Conservation (phyloP, 176 grass and related monocot genomes). For the Coix lacrymajobi region DNA sequence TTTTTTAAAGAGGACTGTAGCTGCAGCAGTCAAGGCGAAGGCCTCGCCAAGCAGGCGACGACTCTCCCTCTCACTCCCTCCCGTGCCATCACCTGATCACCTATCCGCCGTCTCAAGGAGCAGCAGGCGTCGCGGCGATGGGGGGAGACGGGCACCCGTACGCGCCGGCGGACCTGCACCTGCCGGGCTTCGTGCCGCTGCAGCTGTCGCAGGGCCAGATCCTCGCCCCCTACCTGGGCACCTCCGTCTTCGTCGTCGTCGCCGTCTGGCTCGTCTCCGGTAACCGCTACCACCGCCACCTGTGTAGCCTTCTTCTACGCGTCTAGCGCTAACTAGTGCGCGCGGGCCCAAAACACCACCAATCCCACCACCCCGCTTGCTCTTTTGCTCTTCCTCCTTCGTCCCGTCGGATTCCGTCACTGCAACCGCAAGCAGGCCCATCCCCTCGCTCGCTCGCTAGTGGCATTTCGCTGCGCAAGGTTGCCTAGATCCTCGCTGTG, state of each 20-base stretch:
- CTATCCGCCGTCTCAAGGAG: background rate
- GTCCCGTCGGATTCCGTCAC: background rate
- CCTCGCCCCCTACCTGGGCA: constrained; percentile 40
- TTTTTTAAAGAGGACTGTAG: no score
- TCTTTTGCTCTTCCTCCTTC: background rate
- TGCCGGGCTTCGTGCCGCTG: constrained; percentile 50
- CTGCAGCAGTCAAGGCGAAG: background rate
- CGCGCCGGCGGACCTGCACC: constrained; percentile 46
- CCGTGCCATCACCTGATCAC: background rate
- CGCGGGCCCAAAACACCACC: no score
- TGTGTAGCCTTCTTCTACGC: no score
- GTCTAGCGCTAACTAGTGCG: background rate
- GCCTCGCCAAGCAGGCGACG: background rate
- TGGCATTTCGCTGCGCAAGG: background rate
- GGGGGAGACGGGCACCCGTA: constrained; percentile 39
- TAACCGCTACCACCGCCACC: background rate
- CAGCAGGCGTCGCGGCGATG: background rate
- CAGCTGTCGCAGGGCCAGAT: constrained; percentile 57
- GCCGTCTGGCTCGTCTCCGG: constrained; percentile 69
- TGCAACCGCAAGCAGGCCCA: background rate
- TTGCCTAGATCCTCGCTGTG: background rate
- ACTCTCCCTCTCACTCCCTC: background rate
- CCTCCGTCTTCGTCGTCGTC: constrained; percentile 50
- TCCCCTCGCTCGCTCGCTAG: background rate
- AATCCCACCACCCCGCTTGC: background rate